These are phyloP conservation scores for Phialemoniopsis sp. DNA, from an alignment of 2,329 filamentous ascomycete genomes.

Conservation along the genomic window DNA sequence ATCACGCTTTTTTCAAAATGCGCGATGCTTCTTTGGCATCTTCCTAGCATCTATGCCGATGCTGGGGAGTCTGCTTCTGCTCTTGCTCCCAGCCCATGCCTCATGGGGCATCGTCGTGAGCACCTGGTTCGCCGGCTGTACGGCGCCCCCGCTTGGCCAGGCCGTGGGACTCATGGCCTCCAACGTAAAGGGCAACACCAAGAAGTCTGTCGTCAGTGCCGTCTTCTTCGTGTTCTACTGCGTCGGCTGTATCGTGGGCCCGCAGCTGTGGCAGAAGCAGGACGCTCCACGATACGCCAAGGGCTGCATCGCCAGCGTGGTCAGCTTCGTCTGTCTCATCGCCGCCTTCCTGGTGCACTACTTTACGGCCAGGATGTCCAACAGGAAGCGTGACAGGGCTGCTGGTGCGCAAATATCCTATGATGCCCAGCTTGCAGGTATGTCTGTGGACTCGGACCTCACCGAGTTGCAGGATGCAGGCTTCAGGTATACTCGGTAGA, in stretches of 20 bases:
- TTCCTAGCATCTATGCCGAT: conserved; percentile 35
- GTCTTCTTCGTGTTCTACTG: conserved; percentile 3
- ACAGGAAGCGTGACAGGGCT: neutral
- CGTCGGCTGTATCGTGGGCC: conserved; percentile 1
- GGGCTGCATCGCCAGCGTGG: too few species aligned
- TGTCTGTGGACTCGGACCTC: neutral
- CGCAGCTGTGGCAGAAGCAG: conserved; percentile 3
- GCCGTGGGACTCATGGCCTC: conserved; percentile 5
- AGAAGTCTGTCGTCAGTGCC: conserved; percentile 3
- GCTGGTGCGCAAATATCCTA: neutral
- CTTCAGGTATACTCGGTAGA: neutral
- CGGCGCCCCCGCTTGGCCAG: conserved; percentile 10
- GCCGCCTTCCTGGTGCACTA: too few species aligned
- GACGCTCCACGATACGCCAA: conserved; percentile 2
- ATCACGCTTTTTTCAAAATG: conserved; percentile 30
- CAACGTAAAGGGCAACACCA: conserved; percentile 6
- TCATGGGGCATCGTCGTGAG: conserved; percentile 44
- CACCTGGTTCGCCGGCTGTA: conserved; percentile 41
- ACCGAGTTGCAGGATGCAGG: neutral
- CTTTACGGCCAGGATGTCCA: neutral
- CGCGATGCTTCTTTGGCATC: conserved; percentile 32
- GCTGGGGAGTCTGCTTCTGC: conserved; percentile 36
- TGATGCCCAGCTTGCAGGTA: neutral
- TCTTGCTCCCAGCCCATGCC: conserved; percentile 30
- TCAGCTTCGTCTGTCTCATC: too few species aligned